A percentile compares a stretch with the other conserved stretches of the same genome.
Conservation (phyloP, 2,329 filamentous ascomycete genomes). For the Whalleya microplaca region DNA sequence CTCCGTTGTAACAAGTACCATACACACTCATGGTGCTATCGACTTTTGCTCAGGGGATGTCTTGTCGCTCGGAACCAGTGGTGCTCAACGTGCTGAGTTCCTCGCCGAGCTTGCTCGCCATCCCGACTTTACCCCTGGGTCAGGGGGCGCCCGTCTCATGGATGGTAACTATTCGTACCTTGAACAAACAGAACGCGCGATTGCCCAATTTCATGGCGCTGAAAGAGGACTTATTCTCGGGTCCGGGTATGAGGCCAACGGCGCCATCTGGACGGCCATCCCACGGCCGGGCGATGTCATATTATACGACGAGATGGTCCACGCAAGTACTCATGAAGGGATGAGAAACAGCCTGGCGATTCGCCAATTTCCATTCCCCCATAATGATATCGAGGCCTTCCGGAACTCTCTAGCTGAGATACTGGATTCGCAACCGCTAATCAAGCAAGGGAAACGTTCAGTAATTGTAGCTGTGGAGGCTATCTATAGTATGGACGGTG, state of each 20-base stretch:
- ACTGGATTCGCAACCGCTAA: conserved; percentile 33
- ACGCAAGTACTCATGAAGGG: conserved; percentile 69
- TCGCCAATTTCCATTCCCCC: conserved; percentile 47
- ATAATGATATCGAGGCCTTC: conserved; percentile 46
- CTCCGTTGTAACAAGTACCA: neutral
- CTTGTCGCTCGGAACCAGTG: conserved; percentile 57
- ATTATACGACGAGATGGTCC: conserved; percentile 68
- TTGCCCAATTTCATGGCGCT: conserved; percentile 64
- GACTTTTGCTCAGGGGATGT: conserved; percentile 71
- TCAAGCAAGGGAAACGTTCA: conserved; percentile 33
- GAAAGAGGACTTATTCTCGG: conserved; percentile 62
- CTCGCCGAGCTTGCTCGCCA: conserved; percentile 45
- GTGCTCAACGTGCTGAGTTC: conserved; percentile 48
- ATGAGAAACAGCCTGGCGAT: conserved; percentile 59
- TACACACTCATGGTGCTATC: neutral
- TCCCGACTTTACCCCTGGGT: conserved; percentile 46
- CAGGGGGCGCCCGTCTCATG: conserved; percentile 63
- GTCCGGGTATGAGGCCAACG: conserved; percentile 59
- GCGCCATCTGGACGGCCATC: conserved; percentile 52
- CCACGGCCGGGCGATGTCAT: conserved; percentile 58
- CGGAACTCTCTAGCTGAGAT: conserved; percentile 39
- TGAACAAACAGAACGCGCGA: conserved; percentile 56
- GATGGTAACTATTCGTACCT: conserved; percentile 67
- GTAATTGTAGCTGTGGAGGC: conserved; percentile 47
- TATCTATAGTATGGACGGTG: conserved; percentile 54